Evolutionary conservation across 306 rosid genomes (phyloP), one percentile per base, ranked within the genome.

Genomic region (Sindora glabra): DNA sequence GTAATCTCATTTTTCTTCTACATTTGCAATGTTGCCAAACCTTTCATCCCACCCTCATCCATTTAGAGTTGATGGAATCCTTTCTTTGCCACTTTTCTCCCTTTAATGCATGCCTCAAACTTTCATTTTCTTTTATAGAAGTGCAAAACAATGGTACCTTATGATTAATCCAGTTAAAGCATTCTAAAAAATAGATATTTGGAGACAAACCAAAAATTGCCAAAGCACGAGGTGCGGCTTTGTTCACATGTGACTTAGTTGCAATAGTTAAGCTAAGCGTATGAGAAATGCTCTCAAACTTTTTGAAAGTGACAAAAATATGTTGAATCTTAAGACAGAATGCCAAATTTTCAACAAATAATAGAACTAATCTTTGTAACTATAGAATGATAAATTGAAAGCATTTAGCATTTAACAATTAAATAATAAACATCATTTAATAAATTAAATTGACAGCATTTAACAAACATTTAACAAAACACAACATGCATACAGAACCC

Each of bases 11-110:
- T 91, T 77, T 89, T 95, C 81, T 81, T 91, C 53, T 87, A 89
- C 73, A 91, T 91, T 68, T 81, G 84, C 54, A 91, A 91, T 22
- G 97, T 85, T 69, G 96, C 91, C 67, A 91, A 78, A 73, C 97
- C 97, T 79, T 87, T 91, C 97, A 91, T 91, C 63, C 97, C 97
- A 67, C 97, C 97, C 54, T 96, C 97, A 66, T 91, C 97, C 96
- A 91, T 91, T 69, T 96, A 71, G 62, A 91, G 96, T 71, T 87
- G 83, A 52, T 96, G 95, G 62, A 91, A 69, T 46, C 97, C 97
- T 79, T 87, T 91, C 77, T 81, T 91, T 59, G 91, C 83, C 66
- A 91, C 91, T 62, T 72, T 95, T 70, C 91, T 87, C 41, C 96
- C 96, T 67, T 81, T 75, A 85, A 75, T 55, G 97, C 95, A 63